These are phyloP conservation scores for Boletus rufocinnamomeus DNA, from an alignment of 768 basidiomycete species.

Conservation along the genomic window DNA sequence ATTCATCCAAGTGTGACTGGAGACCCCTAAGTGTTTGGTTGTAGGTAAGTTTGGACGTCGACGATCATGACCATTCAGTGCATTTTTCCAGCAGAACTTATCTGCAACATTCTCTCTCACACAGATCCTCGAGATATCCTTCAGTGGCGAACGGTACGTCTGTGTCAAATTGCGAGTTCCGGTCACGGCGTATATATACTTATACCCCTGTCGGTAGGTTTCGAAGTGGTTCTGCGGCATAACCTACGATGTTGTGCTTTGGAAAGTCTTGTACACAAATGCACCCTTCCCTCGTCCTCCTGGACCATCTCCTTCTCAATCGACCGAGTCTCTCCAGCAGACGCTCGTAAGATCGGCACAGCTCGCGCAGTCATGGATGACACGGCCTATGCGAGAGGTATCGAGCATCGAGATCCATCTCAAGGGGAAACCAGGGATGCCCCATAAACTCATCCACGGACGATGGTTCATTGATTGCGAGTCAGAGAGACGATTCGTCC, in stretches of 20 bases:
- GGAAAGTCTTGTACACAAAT: not conserved
- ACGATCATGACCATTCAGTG: not conserved
- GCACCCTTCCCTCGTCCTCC: not conserved
- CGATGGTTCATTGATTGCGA: not conserved
- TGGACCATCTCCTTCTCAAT: not conserved
- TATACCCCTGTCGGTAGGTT: slow-evolving; percentile 1
- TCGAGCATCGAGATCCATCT: not conserved
- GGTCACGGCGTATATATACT: not conserved
- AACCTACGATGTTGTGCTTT: not conserved
- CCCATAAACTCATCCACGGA: not conserved
- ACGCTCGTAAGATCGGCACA: not conserved
- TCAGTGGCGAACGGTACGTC: slow-evolving; percentile 1
- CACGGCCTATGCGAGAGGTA: not conserved
- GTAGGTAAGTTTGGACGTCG: not conserved
- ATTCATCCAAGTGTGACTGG: no score
- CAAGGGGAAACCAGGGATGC: no score
- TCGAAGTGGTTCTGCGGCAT: slow-evolving; percentile 4
- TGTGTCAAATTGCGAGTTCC: not conserved
- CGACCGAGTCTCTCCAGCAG: not conserved
- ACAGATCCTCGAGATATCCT: not conserved
- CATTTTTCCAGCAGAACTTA: slow-evolving; percentile 1
- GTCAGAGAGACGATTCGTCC: not conserved
- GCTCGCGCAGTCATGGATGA: slow-evolving; percentile 9
- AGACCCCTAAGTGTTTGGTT: not conserved
- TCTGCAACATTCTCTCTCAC: not conserved